phyloP scores from a whole-genome alignment of 163 green algal genomes.

The Chlamydomonas reinhardtii region DNA sequence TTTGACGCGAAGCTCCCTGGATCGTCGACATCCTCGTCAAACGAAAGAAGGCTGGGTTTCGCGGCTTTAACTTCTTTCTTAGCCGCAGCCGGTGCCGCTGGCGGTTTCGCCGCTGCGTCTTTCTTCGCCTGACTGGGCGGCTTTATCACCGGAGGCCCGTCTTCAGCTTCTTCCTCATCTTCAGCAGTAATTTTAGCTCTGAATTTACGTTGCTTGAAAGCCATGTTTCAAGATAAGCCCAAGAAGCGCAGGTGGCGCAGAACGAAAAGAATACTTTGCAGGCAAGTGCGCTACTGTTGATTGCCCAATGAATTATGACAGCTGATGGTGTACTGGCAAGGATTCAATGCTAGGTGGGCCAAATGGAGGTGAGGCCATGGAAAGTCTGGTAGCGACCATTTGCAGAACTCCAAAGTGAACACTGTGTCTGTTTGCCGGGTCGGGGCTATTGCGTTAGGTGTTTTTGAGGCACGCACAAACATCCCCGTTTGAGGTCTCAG shows the following conservation, averaged over 20 bases:
- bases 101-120: constrained; percentile 7
- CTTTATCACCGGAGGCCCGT: constrained; percentile 27
- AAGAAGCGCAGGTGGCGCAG: neutral
- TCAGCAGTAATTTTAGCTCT: constrained; percentile 27
- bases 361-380: no score
- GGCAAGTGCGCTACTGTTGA: no score
- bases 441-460: no score
- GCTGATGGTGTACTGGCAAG: no score
- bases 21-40: constrained; percentile 72
- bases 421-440: no score
- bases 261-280: no score
- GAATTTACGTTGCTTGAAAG: constrained; percentile 46
- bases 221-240: constrained; percentile 15
- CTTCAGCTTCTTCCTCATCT: constrained; percentile 55
- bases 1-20: constrained; percentile 19
- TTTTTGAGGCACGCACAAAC: no score
- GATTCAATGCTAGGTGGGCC: no score
- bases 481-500: no score
- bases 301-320: no score
- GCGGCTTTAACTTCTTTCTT: constrained; percentile 44
- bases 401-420: no score
- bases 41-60: constrained; percentile 70
- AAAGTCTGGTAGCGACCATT: no score
- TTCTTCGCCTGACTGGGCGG: constrained; percentile 31
- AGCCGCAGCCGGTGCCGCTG: neutral